Evolutionary conservation across 2,329 filamentous ascomycete genomes (phyloP).

Genomic region (Biscogniauxia marginata): DNA sequence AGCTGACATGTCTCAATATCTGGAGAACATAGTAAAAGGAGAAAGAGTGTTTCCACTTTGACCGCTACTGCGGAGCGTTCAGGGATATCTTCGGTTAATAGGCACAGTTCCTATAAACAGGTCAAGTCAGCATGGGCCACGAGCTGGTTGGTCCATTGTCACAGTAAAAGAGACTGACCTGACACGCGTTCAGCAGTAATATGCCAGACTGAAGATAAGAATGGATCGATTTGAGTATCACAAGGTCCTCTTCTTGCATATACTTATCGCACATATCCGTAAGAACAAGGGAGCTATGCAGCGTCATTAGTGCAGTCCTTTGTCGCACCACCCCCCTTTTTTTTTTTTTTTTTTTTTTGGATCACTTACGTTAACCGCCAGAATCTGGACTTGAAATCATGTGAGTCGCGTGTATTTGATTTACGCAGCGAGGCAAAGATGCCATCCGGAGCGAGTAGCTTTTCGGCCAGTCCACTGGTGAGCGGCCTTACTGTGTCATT

Average conservation of each 20-base stretch:
- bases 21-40: constrained; percentile 63
- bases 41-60: constrained; percentile 60
- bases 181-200: constrained; percentile 49
- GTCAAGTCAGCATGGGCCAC: constrained; percentile 11
- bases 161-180: constrained; percentile 39
- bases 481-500: constrained; percentile 49
- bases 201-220: constrained; percentile 57
- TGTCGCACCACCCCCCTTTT: constrained; percentile 1
- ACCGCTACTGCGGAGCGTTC: constrained; percentile 53
- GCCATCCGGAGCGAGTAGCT: constrained; percentile 43
- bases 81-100: constrained; percentile 52
- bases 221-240: constrained; percentile 47
- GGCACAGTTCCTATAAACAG: constrained; percentile 49
- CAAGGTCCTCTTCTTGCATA: constrained; percentile 41
- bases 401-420: constrained; percentile 37
- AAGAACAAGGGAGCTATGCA: constrained; percentile 42
- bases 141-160: neutral
- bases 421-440: constrained; percentile 37
- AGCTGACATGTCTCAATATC: constrained; percentile 65
- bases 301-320: constrained; percentile 11
- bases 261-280: constrained; percentile 50
- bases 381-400: constrained; percentile 43
- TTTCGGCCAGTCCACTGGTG: constrained; percentile 47
- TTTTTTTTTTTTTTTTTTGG: neutral
- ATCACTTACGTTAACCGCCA: constrained; percentile 52